phyloP scores from a whole-genome alignment of 2,329 filamentous ascomycete species.

The Teratosphaeria zuluensis region DNA sequence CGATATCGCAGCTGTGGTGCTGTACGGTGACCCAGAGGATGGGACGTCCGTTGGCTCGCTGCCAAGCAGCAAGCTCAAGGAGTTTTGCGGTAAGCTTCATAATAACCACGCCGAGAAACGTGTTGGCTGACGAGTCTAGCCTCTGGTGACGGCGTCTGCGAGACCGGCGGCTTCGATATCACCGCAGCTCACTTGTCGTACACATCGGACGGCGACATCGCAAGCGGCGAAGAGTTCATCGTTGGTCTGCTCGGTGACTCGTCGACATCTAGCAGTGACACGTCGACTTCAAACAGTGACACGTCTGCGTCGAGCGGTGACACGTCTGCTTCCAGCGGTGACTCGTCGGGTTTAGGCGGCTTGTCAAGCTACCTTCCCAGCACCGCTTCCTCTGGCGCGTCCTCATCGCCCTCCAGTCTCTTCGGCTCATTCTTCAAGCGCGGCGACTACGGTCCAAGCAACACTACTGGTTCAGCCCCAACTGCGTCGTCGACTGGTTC shows the following conservation, averaged over 20 bases:
- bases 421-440: not conserved
- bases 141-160: constrained; percentile 20
- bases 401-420: constrained; percentile 1
- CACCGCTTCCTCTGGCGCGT: not conserved
- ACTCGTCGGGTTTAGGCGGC: too few species aligned
- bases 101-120: not conserved
- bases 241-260: not conserved
- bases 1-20: constrained; percentile 13
- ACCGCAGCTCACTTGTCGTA: constrained; percentile 16
- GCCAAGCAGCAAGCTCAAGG: constrained; percentile 13
- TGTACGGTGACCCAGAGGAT: constrained; percentile 24
- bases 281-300: too few species aligned
- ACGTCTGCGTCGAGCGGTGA: too few species aligned
- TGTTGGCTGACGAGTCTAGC: constrained; percentile 1
- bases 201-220: constrained; percentile 7
- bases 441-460: not conserved
- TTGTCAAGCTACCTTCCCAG: not conserved
- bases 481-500: not conserved
- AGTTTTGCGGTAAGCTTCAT: constrained; percentile 16
- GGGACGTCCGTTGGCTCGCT: constrained; percentile 13
- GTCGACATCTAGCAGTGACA: not conserved
- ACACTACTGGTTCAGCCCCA: not conserved
- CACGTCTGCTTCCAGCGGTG: too few species aligned
- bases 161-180: constrained; percentile 14
- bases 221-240: constrained; percentile 11